Base-by-base conservation (phyloP, 495 filamentous ascomycete species). In the Margaritispora aquatica region DNA sequence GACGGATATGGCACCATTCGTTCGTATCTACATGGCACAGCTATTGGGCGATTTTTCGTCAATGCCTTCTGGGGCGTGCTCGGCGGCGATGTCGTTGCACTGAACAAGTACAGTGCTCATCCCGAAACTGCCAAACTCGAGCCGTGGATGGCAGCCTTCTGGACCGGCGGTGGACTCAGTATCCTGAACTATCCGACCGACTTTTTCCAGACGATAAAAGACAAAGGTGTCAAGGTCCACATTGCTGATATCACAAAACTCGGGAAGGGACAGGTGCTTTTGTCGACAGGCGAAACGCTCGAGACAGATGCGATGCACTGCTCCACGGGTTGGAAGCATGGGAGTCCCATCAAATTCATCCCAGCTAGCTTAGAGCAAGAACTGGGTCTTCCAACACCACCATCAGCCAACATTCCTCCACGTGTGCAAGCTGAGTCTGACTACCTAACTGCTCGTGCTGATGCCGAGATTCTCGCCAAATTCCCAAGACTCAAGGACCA, bases 161-260 rank as follows among this genome's bases (percentile, higher is more conserved):
- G 84, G 75, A 75, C 76, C 2, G 87, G 79, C 1, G 77, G 74
- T 1, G 77, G 77, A 9, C 76, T 88, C 50, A 80, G 77, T 44
- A 88, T 90, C 63, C 75, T 89, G 50, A 90, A 90, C 70, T 90
- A 88, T 58, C 77, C 79, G 0, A 82, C 77, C 10, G 71, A 88
- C 64, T 77, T 90, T 68, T 88, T 86, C 66, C 80, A 85, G 15
- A 68, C 81, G 1, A 73, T 92, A 20, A 75, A 72, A 34, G 72
- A 78, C 47, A 85, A 83, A 15, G 80, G 71, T 8, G 76, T 88
- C 48, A 76, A 72, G 8, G 78, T 91, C 2, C 77, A 89, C 63
- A 73, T 88, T 55, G 79, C 80, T 38, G 83, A 89, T 61, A 75
- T 92, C 20, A 71, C 73, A 0, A 66, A 66, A 11, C 75, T 91